Conservation (phyloP, 257 asterid species). For the Solanum gracilifrons region DNA sequence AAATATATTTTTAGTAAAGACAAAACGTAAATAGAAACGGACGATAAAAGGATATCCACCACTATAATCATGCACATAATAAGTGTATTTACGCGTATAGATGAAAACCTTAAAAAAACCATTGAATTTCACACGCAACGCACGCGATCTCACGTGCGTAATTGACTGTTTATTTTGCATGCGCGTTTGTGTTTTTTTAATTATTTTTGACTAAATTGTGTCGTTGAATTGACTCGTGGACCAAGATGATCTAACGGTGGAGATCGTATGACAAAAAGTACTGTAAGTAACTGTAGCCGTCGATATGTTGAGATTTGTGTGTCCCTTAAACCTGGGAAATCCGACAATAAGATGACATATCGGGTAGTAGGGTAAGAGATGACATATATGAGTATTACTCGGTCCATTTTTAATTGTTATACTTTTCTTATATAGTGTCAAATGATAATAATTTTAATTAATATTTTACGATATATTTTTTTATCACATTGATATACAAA, state of each 20-base stretch:
- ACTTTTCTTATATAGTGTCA: fast-evolving
- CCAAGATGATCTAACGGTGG: background rate
- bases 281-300: background rate
- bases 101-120: background rate
- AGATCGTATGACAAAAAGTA: background rate
- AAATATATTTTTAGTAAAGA: too few species aligned
- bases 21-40: too few species aligned
- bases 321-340: slow-evolving; percentile 5
- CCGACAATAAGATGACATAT: slow-evolving; percentile 13
- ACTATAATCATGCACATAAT: too few species aligned
- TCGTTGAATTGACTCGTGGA: background rate
- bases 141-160: background rate
- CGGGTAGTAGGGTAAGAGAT: background rate
- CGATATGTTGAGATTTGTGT: background rate
- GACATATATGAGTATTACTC: background rate
- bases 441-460: too few species aligned
- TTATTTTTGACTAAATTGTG: background rate
- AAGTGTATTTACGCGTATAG: background rate
- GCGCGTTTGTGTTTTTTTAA: background rate
- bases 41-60: too few species aligned
- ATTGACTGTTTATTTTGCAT: background rate
- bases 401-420: fast-evolving
- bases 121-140: background rate
- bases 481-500: too few species aligned
- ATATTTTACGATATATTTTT: fast-evolving